Percentiles rank a stretch among this genome's conserved stretches.
These are phyloP conservation scores for Eutrema heterophyllum DNA, from an alignment of 345 rosid species.

Conservation along the genomic window DNA sequence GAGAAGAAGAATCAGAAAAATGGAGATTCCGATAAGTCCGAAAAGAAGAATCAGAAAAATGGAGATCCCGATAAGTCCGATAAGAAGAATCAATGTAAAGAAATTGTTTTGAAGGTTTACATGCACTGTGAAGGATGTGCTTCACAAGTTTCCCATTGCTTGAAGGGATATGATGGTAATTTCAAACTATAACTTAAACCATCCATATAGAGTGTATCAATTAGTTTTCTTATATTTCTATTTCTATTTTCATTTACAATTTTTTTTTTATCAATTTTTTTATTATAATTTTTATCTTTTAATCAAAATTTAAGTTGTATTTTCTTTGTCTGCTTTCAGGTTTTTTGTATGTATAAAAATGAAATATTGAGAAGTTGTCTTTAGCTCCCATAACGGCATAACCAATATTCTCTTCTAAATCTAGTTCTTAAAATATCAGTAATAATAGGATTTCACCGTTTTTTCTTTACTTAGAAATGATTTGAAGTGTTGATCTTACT, in stretches of 20 bases:
- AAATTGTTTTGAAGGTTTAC: constrained; percentile 50
- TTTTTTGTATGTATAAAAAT: not conserved
- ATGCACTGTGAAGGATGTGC: constrained; percentile 76
- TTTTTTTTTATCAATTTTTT: not conserved
- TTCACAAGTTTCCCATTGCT: constrained; percentile 41
- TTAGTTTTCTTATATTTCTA: not conserved
- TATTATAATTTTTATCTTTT: not conserved
- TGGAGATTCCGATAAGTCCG: constrained; percentile 2
- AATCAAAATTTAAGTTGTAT: not conserved
- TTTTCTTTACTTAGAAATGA: not conserved
- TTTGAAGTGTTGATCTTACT: not conserved
- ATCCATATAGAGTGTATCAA: not conserved
- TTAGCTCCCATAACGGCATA: not conserved
- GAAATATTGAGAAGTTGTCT: not conserved
- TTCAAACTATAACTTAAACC: not conserved
- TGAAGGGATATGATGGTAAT: constrained; percentile 54
- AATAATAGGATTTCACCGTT: not conserved
- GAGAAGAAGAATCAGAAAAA: not conserved
- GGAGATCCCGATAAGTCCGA: constrained; percentile 3
- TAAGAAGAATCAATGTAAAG: constrained; percentile 31
- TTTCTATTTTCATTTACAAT: not conserved
- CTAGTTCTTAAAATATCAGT: not conserved
- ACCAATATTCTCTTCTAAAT: not conserved
- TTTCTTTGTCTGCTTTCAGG: not conserved
- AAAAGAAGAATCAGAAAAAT: constrained; percentile 5